A percentile compares a stretch with the other conserved stretches of the same genome.
Evolutionary conservation across 139 green algal species (phyloP).

Genomic region (Astrephomene gubernaculifera): DNA sequence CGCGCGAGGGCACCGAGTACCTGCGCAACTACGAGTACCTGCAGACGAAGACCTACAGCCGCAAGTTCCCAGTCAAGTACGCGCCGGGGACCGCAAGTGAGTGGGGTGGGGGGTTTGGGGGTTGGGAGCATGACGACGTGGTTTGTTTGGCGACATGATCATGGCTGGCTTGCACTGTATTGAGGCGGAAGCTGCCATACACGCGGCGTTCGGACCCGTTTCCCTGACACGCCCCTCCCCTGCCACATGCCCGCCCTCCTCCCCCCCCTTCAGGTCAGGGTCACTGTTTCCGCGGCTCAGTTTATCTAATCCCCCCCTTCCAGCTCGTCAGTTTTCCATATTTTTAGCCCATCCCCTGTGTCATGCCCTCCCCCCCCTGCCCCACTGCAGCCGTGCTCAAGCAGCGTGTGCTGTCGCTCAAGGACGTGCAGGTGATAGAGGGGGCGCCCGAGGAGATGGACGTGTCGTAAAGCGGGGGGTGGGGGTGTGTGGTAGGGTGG

Average conservation of each 20-base stretch:
- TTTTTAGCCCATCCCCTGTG: too few relatives aligned
- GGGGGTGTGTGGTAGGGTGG: background rate
- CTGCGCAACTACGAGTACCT: slow-evolving; percentile 93
- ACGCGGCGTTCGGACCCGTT: too few relatives aligned
- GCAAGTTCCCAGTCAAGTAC: slow-evolving; percentile 83
- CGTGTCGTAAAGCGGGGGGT: slow-evolving; percentile 34
- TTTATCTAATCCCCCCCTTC: too few relatives aligned
- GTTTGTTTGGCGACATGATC: too few relatives aligned
- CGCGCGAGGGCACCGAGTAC: slow-evolving; percentile 88
- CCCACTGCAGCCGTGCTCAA: slow-evolving; percentile 52
- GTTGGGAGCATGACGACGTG: too few relatives aligned
- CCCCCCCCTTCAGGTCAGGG: too few relatives aligned
- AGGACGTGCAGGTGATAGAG: slow-evolving; percentile 71
- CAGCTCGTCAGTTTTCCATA: too few relatives aligned
- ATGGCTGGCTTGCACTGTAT: too few relatives aligned
- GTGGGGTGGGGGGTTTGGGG: slow-evolving; percentile 33
- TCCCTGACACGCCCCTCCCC: too few relatives aligned
- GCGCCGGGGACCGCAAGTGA: slow-evolving; percentile 77
- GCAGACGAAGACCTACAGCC: slow-evolving; percentile 88
- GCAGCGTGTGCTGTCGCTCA: slow-evolving; percentile 68
- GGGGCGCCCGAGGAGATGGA: slow-evolving; percentile 79
- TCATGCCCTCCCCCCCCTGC: background rate
- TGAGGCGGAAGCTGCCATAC: too few relatives aligned
- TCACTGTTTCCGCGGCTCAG: too few relatives aligned
- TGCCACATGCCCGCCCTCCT: too few relatives aligned